Percentiles rank a stretch among this genome's conserved stretches.
Evolutionary conservation across 2,329 filamentous ascomycete genomes (phyloP).

Genomic region (Akanthomyces muscarius): DNA sequence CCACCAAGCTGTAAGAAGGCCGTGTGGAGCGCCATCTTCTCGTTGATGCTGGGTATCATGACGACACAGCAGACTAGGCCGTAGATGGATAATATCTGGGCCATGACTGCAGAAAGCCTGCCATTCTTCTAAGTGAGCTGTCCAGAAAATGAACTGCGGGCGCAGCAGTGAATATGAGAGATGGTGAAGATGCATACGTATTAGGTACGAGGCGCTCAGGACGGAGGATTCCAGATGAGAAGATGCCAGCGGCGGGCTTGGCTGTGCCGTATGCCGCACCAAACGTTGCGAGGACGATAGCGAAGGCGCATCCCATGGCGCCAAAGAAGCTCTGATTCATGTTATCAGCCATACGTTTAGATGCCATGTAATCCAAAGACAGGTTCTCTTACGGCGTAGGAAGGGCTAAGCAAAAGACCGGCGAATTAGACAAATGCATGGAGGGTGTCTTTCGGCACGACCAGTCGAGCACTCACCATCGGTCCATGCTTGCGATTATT

Average conservation of each 20-base stretch:
- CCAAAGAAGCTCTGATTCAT: slow-evolving; percentile 37
- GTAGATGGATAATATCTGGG: slow-evolving; percentile 46
- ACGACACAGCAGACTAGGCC: slow-evolving; percentile 43
- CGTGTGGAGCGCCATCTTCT: slow-evolving; percentile 41
- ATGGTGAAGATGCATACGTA: slow-evolving; percentile 25
- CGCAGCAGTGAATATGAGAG: background rate
- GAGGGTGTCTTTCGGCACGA: background rate
- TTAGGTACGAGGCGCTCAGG: slow-evolving; percentile 44
- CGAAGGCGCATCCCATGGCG: slow-evolving; percentile 37
- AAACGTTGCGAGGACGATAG: slow-evolving; percentile 51
- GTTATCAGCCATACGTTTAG: background rate
- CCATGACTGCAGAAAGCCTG: slow-evolving; percentile 44
- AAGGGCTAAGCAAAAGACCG: slow-evolving; percentile 30
- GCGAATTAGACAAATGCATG: background rate
- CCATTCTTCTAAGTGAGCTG: background rate
- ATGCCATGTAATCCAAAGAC: background rate
- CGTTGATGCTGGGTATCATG: slow-evolving; percentile 37
- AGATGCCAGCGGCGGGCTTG: slow-evolving; percentile 41
- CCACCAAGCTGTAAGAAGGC: slow-evolving; percentile 43
- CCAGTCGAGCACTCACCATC: slow-evolving; percentile 29
- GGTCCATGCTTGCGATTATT: slow-evolving; percentile 32
- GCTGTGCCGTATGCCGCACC: slow-evolving; percentile 44
- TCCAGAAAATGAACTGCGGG: background rate
- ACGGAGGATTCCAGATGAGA: slow-evolving; percentile 40
- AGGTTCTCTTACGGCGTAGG: slow-evolving; percentile 39